These are phyloP conservation scores for Ogataea pignaliae DNA, from an alignment of 805 yeast species.

Conservation along the genomic window DNA sequence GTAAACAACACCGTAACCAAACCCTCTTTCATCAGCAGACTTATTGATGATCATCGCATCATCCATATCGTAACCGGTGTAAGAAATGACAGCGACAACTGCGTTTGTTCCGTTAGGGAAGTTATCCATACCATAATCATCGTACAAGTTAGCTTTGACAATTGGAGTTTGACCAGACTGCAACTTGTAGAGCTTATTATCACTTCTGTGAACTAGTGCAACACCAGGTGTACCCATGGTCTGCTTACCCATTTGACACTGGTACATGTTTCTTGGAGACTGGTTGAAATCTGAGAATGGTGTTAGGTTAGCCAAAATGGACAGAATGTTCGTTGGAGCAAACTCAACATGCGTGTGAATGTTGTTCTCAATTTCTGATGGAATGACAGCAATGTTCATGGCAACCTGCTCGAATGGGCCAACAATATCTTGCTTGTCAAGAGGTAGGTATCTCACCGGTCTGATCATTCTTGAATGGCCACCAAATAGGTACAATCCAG, in stretches of 20 bases:
- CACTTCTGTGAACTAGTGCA: conserved; percentile 86
- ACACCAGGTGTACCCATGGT: conserved; percentile 99
- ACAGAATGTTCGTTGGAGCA: conserved; percentile 89
- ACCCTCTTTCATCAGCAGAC: conserved; percentile 96
- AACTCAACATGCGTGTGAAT: conserved; percentile 91
- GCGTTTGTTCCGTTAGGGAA: conserved; percentile 99
- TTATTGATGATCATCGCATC: conserved; percentile 98
- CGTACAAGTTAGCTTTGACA: conserved; percentile 89
- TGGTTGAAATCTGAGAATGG: conserved; percentile 98
- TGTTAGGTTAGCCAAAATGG: conserved; percentile 93
- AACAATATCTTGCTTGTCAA: conserved; percentile 76
- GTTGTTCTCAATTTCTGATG: conserved; percentile 78
- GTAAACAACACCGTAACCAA: conserved; percentile 94
- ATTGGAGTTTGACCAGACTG: conserved; percentile 97
- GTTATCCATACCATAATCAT: conserved; percentile 95
- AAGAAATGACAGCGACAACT: conserved; percentile 97
- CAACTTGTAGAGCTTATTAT: conserved; percentile 86
- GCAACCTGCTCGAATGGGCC: conserved; percentile 99
- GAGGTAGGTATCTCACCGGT: conserved; percentile 88
- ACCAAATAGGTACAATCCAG: conserved; percentile 88
- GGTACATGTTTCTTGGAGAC: conserved; percentile 99
- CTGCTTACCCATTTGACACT: conserved; percentile 99
- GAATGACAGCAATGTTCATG: conserved; percentile 93
- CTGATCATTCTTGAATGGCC: conserved; percentile 94
- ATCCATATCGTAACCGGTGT: conserved; percentile 99